Base-by-base conservation (phyloP, 371 early-diverging fungal species). In the Actinomortierella ambigua region DNA sequence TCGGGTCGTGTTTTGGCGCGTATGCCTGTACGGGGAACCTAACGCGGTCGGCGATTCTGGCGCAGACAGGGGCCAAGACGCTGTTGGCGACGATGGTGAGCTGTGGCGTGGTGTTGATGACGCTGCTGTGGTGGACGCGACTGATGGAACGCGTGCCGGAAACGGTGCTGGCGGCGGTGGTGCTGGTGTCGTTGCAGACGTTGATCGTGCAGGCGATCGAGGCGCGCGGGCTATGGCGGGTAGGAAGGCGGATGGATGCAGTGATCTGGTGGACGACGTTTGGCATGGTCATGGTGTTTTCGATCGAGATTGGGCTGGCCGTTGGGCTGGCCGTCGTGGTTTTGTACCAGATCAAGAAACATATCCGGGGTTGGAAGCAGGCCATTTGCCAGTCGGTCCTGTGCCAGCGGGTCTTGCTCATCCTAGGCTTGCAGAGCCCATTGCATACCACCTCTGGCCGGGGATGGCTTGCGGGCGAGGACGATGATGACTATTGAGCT, bases 1-100 rank as follows among this genome's bases (percentile, higher is more conserved):
- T 71, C 2, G 68, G 69, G 5, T 78, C 81, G 1, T 80, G 80
- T 57, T 79, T 81, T 46, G 64, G 68, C 14, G 69, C 60, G n/a
- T 81, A 71, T 53, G 76, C 63, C 1, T 59, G 69, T 34, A 68
- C 69, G 27, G 69, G 69, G 15, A 68, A 55, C 42, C 24, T 68
- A 53, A 68, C 69, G 0, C 55, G 69, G 43, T 63, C 69, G 5
- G 69, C 69, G 17, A 68, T 68, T 17, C 56, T 68, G 24, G 69
- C 69, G 0, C 69, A 68, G 18, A 24, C 59, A 22, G 63, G 63
- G 1, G 63, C 59, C 27, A 58, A 63, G 50, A 68, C 69, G 11
- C 59, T 49, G 24, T 13, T 68, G 40, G 63, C 69, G 24, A 59
- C 69, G 6, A 22, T 68, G 22, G 59, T 68, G 1, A 63, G 69